Conservation (phyloP, 441 rosid species). For the Viola pubescens region DNA sequence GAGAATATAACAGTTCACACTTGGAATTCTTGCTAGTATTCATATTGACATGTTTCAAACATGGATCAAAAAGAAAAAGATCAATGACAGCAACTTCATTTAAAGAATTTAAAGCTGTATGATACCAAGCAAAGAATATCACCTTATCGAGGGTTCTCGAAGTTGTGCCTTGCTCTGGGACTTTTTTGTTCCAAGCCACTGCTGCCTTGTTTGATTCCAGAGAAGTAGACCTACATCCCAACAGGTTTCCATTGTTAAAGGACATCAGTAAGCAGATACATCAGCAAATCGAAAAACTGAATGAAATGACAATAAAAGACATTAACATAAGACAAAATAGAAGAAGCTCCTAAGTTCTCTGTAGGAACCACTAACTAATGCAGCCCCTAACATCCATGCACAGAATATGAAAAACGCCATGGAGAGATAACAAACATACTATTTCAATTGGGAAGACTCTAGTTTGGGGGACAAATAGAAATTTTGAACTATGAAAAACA, state of each 20-base stretch:
- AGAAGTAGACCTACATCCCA: slow-evolving; percentile 42
- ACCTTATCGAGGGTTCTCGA: slow-evolving; percentile 70
- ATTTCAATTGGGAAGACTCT: background rate
- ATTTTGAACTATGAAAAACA: background rate
- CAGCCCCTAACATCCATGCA: background rate
- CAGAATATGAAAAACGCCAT: background rate
- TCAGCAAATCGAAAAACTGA: slow-evolving; percentile 2
- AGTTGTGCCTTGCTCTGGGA: slow-evolving; percentile 27
- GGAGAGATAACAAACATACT: background rate
- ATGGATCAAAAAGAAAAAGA: background rate
- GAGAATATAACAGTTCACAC: too few relatives aligned
- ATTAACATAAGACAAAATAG: background rate
- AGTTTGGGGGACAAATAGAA: background rate
- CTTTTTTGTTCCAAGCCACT: slow-evolving; percentile 56
- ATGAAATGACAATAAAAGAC: background rate
- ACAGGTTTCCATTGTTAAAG: slow-evolving; percentile 8
- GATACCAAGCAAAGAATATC: too few relatives aligned
- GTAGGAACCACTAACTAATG: background rate
- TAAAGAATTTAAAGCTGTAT: too few relatives aligned
- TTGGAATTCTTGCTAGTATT: too few relatives aligned
- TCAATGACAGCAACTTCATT: too few relatives aligned
- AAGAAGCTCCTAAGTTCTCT: background rate
- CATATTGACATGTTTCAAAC: too few relatives aligned
- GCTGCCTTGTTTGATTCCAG: slow-evolving; percentile 77
- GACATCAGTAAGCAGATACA: slow-evolving; percentile 9